phyloP scores from a whole-genome alignment of 2,329 filamentous ascomycete genomes.

The Calonectria pseudoreteaudii region DNA sequence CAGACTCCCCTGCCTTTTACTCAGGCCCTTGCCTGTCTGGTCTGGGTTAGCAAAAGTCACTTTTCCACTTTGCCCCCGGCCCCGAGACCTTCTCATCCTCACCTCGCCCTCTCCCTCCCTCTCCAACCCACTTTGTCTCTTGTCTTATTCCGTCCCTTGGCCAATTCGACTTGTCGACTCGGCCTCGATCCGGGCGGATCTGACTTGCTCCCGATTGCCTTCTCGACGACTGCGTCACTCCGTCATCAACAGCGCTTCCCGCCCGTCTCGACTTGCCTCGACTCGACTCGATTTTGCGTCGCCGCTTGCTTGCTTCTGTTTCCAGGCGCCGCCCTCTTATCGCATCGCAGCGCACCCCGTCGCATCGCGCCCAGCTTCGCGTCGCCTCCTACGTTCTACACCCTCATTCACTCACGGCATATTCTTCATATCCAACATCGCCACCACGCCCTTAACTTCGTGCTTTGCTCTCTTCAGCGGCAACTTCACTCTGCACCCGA shows the following conservation, averaged over 20 bases:
- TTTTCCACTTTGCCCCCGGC: conserved; percentile 28
- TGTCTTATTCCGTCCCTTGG: conserved; percentile 31
- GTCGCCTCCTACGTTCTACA: conserved; percentile 4
- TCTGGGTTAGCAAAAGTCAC: conserved; percentile 31
- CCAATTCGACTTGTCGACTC: conserved; percentile 34
- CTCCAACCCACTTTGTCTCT: conserved; percentile 26
- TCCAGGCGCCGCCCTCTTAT: conserved; percentile 1
- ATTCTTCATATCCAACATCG: conserved; percentile 5
- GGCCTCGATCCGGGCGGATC: conserved; percentile 34
- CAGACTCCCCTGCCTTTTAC: conserved; percentile 27
- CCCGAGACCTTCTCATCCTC: conserved; percentile 31
- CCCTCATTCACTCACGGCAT: conserved; percentile 10
- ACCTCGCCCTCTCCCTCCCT: conserved; percentile 11
- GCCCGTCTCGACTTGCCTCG: conserved; percentile 3
- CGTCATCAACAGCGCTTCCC: conserved; percentile 22
- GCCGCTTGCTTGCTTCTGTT: conserved; percentile 5
- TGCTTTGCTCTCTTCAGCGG: conserved; percentile 1
- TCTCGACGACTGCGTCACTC: conserved; percentile 31
- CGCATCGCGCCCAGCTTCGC: conserved; percentile 9
- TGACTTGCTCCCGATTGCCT: conserved; percentile 36
- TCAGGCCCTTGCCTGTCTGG: conserved; percentile 27
- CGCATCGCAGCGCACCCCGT: conserved; percentile 15
- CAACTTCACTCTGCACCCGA: conserved; percentile 32
- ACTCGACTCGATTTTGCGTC: conserved; percentile 16
- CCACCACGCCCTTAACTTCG: conserved; percentile 3